Base-by-base conservation (phyloP, 768 basidiomycete species). In the Trametes elegans region DNA sequence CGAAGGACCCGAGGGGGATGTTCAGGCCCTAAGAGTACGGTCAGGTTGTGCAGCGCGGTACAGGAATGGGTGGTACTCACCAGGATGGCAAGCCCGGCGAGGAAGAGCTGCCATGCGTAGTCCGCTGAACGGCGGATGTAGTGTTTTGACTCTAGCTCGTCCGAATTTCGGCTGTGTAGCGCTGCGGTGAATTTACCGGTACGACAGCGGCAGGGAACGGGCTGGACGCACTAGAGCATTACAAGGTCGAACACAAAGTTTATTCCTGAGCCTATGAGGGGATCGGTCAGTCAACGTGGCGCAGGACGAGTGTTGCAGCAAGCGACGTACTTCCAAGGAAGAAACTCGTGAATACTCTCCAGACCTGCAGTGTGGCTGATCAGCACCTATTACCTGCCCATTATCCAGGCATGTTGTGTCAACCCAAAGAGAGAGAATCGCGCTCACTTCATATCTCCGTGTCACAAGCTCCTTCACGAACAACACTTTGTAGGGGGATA, bases 291-390 rank as follows among this genome's bases (percentile, higher is more conserved):
- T 32, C 31, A 21, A 9, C 5, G 13, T 34, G 8, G 39, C 40
- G 14, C 46, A 38, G 5, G 11, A 5, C 41, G 29, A 35, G 5
- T 18, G 14, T 13, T 38, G 4, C 3, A 18, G 9, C 18, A n/a
- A n/a, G 23, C 26, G 24, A 50, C 55, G 45, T 34, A 79, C 88
- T 77, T 62, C 87, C 90, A 10, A 86, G 69, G 66, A 91, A 89
- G 73, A 91, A 85, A 41, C 84, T 85, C 1, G 88, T 84, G 64
- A 78, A 83, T 3, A 84, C 60, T 64, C 90, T 76, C 89, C 90
- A 90, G 41, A 91, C 28, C 88, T 91, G 24, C 26, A 8, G 31
- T 7, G 18, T 19, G 35, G 16, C 8, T 16, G 3, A n/a, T 44
- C 1, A 46, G 42, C 18, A n/a, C n/a, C n/a, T n/a, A 27, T 50